These are phyloP conservation scores for Hypholoma sublateritium DNA, from an alignment of 768 basidiomycete genomes.

Conservation along the genomic window DNA sequence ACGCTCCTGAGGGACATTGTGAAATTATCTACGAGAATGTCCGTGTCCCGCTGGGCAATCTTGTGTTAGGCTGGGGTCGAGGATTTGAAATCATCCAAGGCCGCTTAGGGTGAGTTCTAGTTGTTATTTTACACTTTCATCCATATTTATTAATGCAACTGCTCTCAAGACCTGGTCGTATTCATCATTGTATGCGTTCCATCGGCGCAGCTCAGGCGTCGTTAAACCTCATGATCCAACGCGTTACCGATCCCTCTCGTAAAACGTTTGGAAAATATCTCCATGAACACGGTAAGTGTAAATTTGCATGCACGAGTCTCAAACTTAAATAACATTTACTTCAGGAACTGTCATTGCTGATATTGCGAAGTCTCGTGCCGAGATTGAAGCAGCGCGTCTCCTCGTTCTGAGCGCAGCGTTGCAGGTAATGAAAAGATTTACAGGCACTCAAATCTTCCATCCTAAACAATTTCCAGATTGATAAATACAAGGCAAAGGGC, in stretches of 20 bases:
- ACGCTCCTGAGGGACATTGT: slow-evolving; percentile 95
- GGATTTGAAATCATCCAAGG: slow-evolving; percentile 99
- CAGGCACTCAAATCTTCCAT: not conserved
- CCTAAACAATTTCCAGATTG: slow-evolving; percentile 55
- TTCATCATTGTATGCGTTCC: slow-evolving; percentile 97
- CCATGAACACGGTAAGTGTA: slow-evolving; percentile 76
- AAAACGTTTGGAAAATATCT: slow-evolving; percentile 95
- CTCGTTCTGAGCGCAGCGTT: slow-evolving; percentile 91
- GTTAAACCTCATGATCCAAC: slow-evolving; percentile 82
- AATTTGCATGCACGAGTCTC: not conserved
- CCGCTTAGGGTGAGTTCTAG: slow-evolving; percentile 71
- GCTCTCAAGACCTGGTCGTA: slow-evolving; percentile 81
- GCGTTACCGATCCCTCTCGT: slow-evolving; percentile 88
- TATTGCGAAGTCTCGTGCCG: slow-evolving; percentile 89
- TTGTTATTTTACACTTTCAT: not conserved
- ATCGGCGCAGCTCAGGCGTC: slow-evolving; percentile 87
- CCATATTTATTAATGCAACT: not conserved
- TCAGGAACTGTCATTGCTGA: slow-evolving; percentile 86
- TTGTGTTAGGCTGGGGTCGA: slow-evolving; percentile 90
- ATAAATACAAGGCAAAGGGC: slow-evolving; percentile 87
- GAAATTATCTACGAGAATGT: slow-evolving; percentile 96
- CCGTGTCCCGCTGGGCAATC: slow-evolving; percentile 77
- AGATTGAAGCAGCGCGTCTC: slow-evolving; percentile 85
- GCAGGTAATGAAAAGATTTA: slow-evolving; percentile 45
- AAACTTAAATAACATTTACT: not conserved